Base-by-base conservation (phyloP, 2,329 filamentous ascomycete species). In the Diaporthe ampelina region DNA sequence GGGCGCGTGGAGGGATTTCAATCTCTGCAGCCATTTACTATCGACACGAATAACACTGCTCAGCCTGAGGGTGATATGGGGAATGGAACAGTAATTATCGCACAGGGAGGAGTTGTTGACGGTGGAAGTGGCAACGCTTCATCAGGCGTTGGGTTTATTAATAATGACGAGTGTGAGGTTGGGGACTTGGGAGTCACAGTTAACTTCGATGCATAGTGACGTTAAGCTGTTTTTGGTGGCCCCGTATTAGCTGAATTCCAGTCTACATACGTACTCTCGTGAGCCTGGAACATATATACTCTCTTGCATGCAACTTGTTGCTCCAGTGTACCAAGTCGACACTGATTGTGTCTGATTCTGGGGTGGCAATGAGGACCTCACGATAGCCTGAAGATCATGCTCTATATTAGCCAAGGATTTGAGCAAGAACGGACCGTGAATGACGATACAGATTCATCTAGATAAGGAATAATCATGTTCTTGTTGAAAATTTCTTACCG, bases 1-100 rank as follows among this genome's bases (percentile, higher is more conserved):
- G 74, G 71, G 29, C 71, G 71, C 10, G 63, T 75, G 17, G 74
- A 75, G 19, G 63, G 45, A 5, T 72, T 75, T 24, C 54, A 70
- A n/a, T 73, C 70, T 24, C 17, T 50, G 63, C 40, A 48, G 9
- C 63, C 74, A 4, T 75, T 75, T 37, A 75, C 70, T 8, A 75
- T 32, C 17, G 74, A 73, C 63, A 72, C 40, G 45, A 65, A 65
- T 9, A 72, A 72, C 11, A 72, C 70, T 21, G 45, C 48, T 4
- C 70, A 72, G 45, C 70, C 70, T 13, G n/a, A 32, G 3, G 26
- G n/a, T 5, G 32, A 50, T 17, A 54, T 72, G 58, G 58, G 70
- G 3, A 72, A 72, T 26, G 70, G 58, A 2, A 72, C 70, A 6
- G 57, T 65, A 9, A 5, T 54, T 9, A 65, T 72, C 13, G 26